Evolutionary conservation across 495 filamentous ascomycete species (phyloP), one percentile per base, ranked within the genome.

Genomic region (Chaetomidium leptoderma): DNA sequence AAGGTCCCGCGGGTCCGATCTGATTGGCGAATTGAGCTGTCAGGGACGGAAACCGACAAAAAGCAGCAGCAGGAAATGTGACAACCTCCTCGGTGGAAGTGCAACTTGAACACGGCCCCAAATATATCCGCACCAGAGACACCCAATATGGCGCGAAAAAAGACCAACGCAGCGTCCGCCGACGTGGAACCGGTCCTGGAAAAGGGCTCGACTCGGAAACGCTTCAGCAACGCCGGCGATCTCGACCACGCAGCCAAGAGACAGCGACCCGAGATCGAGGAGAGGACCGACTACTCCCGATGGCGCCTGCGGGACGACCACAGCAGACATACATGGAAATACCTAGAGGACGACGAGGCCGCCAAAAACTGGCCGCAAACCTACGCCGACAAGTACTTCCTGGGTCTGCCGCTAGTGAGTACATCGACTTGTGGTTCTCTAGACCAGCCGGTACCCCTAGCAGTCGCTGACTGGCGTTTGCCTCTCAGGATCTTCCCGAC

Each of bases 241-340:
- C 52, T 68, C 3, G 55, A 64, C 53, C 42, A 60, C 36, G 60
- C 70, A 19, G 75, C 48, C 33, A 59, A 59, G 42, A 13, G 42
- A 11, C 27, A 75, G 43, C 67, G 63, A 8, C 68, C 72, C 5
- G 71, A 55, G 36, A 66, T 81, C 47, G 70, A 70, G 44, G 70
- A 75, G 11, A 67, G 63, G 58, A 97, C 93, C 13, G 92, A 98
- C 66, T 82, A 82, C 56, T 73, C 83, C 0, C 78, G 90, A 68
- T 98, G 93, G 93, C 80, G 93, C 56, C 76, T 97, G 69, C 77
- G 84, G 36, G 86, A 92, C 63, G 90, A 96, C 33, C 76, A 81
- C 19, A 90, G 93, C 46, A 79, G 88, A 53, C 91, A 96, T 60
- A 96, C 90, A 23, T 98, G 93, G 93, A 84, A 90, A 50, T 97